A percentile compares a stretch with the other conserved stretches of the same genome.
Evolutionary conservation across 805 yeast genomes (phyloP).

Genomic region (Starmerella potacharoeniae): DNA sequence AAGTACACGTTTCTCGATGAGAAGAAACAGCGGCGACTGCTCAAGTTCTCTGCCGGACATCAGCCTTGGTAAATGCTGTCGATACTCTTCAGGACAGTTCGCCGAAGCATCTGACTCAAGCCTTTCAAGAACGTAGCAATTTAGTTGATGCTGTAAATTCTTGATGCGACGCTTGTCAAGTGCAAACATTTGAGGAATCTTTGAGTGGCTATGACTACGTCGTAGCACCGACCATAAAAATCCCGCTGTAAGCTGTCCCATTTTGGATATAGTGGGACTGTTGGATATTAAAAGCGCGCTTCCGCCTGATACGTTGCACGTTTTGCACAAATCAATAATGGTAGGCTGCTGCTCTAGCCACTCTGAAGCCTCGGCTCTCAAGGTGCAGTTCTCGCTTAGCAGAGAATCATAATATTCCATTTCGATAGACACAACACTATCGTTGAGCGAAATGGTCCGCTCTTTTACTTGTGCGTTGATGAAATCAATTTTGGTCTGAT

Average conservation of each 20-base stretch:
- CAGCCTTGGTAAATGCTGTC: neutral
- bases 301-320: neutral
- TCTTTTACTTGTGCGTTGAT: slow-evolving; percentile 89
- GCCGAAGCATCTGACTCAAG: neutral
- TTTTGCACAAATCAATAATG: neutral
- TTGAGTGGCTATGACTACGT: neutral
- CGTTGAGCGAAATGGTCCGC: slow-evolving; percentile 69
- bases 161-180: neutral
- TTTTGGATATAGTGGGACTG: neutral
- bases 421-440: slow-evolving; percentile 82
- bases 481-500: slow-evolving; percentile 89
- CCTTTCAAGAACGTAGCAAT: neutral
- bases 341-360: neutral
- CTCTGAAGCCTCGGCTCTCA: neutral
- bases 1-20: slow-evolving; percentile 1
- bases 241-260: slow-evolving; percentile 1
- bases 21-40: neutral
- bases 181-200: neutral
- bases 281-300: neutral
- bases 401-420: slow-evolving; percentile 49
- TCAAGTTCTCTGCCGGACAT: neutral
- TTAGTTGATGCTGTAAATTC: neutral
- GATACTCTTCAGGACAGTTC: neutral
- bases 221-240: neutral
- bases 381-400: neutral